Percentiles rank a stretch among this genome's conserved stretches.
Conservation (phyloP, 2,329 filamentous ascomycete species). For the Colletotrichum simmondsii region DNA sequence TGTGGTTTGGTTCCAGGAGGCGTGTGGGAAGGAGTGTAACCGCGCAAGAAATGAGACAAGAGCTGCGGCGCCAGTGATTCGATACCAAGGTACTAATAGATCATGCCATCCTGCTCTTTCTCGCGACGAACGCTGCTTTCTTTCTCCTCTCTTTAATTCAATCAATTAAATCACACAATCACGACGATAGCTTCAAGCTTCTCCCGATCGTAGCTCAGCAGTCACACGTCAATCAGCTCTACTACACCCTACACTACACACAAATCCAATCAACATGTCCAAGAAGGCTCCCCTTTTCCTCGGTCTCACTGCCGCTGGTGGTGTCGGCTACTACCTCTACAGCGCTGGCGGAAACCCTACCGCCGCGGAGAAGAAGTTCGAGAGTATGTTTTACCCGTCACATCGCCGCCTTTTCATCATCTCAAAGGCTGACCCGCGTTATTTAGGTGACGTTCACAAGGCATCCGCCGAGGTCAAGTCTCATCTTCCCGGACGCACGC, state of each 20-base stretch:
- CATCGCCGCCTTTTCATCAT: not conserved
- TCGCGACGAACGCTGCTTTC: not conserved
- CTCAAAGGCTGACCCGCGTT: not conserved
- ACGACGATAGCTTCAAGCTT: not conserved
- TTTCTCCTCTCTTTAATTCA: not conserved
- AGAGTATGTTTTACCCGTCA: slow-evolving; percentile 68
- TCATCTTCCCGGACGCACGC: slow-evolving; percentile 71
- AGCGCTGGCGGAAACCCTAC: slow-evolving; percentile 82
- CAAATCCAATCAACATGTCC: slow-evolving; percentile 52
- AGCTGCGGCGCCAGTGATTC: slow-evolving; percentile 17
- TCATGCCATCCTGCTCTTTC: slow-evolving; percentile 17
- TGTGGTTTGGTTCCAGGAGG: slow-evolving; percentile 15
- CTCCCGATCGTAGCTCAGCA: not conserved
- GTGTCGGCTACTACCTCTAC: slow-evolving; percentile 92
- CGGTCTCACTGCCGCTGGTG: slow-evolving; percentile 73
- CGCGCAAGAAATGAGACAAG: slow-evolving; percentile 24
- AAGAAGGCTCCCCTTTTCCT: slow-evolving; percentile 59
- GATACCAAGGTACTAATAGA: slow-evolving; percentile 31
- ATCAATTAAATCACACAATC: slow-evolving; percentile 19
- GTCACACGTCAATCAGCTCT: not conserved
- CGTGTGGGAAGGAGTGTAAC: slow-evolving; percentile 19
- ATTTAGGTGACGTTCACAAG: slow-evolving; percentile 78
- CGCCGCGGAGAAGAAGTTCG: slow-evolving; percentile 85
- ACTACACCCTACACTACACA: not conserved
- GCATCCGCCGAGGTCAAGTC: slow-evolving; percentile 74